phyloP scores from a whole-genome alignment of 2,329 filamentous ascomycete species.

The Aspergillus fijiensis region DNA sequence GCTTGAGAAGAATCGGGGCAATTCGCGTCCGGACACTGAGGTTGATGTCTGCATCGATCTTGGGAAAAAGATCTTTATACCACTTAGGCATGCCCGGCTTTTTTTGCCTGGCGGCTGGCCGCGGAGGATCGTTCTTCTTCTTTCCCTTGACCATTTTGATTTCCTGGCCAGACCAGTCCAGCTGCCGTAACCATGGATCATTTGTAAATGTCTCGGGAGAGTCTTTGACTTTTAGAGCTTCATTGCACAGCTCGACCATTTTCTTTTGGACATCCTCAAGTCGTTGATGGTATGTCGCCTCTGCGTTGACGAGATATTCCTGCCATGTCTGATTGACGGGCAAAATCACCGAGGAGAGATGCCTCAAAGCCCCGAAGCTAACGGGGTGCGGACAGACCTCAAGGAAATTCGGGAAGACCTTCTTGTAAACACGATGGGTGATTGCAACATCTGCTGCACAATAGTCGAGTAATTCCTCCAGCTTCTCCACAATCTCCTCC shows the following conservation, averaged over 20 bases:
- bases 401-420: conserved; percentile 87
- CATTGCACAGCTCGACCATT: conserved; percentile 70
- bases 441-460: conserved; percentile 92
- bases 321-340: conserved; percentile 89
- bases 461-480: conserved; percentile 86
- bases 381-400: conserved; percentile 93
- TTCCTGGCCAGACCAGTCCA: conserved; percentile 95
- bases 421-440: conserved; percentile 91
- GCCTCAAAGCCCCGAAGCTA: conserved; percentile 89
- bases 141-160: conserved; percentile 89
- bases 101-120: conserved; percentile 81
- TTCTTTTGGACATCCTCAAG: conserved; percentile 76
- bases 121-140: conserved; percentile 76
- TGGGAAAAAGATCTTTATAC: conserved; percentile 88
- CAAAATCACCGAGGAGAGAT: conserved; percentile 89
- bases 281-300: conserved; percentile 76
- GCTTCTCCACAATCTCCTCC: conserved; percentile 64
- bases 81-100: conserved; percentile 91
- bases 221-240: conserved; percentile 72
- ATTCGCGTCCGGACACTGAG: conserved; percentile 85
- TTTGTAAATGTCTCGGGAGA: conserved; percentile 67
- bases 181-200: conserved; percentile 88
- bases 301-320: conserved; percentile 76
- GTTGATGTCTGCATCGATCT: conserved; percentile 63
- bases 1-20: conserved; percentile 76